phyloP scores from a whole-genome alignment of 805 yeast species.

The Yarrowia alimentaria region DNA sequence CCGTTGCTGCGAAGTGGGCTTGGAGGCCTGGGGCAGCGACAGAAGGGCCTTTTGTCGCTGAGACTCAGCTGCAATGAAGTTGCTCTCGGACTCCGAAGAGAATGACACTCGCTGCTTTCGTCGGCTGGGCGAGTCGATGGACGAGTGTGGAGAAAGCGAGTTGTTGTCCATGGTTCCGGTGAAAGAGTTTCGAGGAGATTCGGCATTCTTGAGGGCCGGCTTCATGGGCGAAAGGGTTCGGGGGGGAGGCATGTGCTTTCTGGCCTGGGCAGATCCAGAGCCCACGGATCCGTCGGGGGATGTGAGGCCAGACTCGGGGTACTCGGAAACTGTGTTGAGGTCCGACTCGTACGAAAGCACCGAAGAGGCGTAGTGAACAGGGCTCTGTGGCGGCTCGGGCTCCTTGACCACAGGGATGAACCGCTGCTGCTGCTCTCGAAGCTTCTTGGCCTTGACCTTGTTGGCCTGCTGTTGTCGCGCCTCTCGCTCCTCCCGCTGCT shows the following conservation, averaged over 20 bases:
- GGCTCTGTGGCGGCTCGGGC: slow-evolving; percentile 1
- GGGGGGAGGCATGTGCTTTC: slow-evolving; percentile 33
- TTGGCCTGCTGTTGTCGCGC: slow-evolving; percentile 8
- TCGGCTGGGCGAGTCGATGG: slow-evolving; percentile 27
- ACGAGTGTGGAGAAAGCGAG: slow-evolving; percentile 14
- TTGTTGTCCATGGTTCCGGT: slow-evolving; percentile 8
- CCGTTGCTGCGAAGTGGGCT: slow-evolving; percentile 15
- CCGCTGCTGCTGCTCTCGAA: not conserved
- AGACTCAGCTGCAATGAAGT: slow-evolving; percentile 20
- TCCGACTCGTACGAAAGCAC: slow-evolving; percentile 36
- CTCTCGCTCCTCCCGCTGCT: slow-evolving; percentile 18
- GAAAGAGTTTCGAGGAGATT: slow-evolving; percentile 29
- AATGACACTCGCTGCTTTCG: slow-evolving; percentile 22
- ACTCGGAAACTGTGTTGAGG: slow-evolving; percentile 35
- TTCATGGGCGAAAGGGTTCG: slow-evolving; percentile 38
- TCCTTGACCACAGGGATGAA: not conserved
- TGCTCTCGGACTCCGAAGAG: slow-evolving; percentile 6
- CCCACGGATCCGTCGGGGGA: slow-evolving; percentile 24
- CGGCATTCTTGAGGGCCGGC: slow-evolving; percentile 37
- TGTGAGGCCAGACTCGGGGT: slow-evolving; percentile 20
- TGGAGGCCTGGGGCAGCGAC: slow-evolving; percentile 3
- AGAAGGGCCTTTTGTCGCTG: slow-evolving; percentile 23
- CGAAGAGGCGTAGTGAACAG: slow-evolving; percentile 30
- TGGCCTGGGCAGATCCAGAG: slow-evolving; percentile 1
- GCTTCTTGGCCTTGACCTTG: slow-evolving; percentile 17